These are phyloP conservation scores for Ascosphaera acerosa DNA, from an alignment of 2,329 filamentous ascomycete species.

Conservation along the genomic window DNA sequence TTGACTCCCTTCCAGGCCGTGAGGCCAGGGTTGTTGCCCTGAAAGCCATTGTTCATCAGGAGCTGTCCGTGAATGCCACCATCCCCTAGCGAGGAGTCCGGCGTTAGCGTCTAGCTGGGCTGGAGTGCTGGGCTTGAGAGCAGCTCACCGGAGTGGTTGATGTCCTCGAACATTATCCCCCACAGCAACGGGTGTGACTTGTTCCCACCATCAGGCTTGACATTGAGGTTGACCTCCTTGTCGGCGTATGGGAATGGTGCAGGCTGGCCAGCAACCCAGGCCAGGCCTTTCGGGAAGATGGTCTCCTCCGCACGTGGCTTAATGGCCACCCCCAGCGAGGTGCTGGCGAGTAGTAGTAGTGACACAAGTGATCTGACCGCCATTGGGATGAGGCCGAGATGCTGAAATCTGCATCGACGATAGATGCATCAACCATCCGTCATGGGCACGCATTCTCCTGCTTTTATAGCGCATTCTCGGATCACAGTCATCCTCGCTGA, in stretches of 20 bases:
- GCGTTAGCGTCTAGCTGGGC: too few species aligned
- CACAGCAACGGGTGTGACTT: constrained; percentile 12
- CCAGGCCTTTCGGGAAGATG: not conserved
- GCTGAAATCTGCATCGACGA: too few species aligned
- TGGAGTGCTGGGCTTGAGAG: too few species aligned
- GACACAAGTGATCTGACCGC: not conserved
- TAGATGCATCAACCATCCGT: too few species aligned
- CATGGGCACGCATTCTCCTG: too few species aligned
- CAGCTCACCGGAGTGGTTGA: constrained; percentile 10
- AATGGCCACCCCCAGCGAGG: not conserved
- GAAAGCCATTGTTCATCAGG: constrained; percentile 14
- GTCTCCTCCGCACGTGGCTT: constrained; percentile 1
- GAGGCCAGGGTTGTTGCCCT: constrained; percentile 9
- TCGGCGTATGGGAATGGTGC: not conserved
- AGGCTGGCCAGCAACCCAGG: not conserved
- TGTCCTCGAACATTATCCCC: constrained; percentile 15
- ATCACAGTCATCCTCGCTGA: too few species aligned
- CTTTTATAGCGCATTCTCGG: too few species aligned
- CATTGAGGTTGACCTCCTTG: not conserved
- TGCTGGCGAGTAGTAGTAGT: not conserved
- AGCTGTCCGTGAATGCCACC: constrained; percentile 14
- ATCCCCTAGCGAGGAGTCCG: too few species aligned
- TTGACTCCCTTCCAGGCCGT: constrained; percentile 11
- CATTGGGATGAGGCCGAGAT: too few species aligned
- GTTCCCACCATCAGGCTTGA: constrained; percentile 2